A percentile compares a stretch with the other conserved stretches of the same genome.
Conservation (phyloP, 164 flowering plant species). For the Litsea cubeba region DNA sequence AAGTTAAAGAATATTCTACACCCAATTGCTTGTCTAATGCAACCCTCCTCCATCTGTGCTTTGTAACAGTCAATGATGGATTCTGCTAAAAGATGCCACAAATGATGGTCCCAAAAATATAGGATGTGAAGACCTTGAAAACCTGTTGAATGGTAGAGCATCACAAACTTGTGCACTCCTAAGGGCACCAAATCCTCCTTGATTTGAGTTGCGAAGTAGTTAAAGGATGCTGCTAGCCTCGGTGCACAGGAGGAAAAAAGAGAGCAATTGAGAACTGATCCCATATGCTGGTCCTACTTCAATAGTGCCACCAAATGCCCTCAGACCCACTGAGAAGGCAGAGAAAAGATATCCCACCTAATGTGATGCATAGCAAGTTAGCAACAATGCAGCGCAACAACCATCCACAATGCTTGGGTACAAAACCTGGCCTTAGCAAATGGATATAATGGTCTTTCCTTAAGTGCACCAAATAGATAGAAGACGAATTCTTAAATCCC, state of each 20-base stretch:
- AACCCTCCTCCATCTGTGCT: too few relatives aligned
- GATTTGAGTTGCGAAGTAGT: not conserved
- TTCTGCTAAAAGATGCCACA: not conserved
- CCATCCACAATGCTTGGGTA: not conserved
- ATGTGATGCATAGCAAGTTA: not conserved
- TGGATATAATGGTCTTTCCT: not conserved
- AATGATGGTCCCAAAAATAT: not conserved
- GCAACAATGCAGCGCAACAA: not conserved
- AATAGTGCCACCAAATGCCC: not conserved
- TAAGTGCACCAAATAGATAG: not conserved
- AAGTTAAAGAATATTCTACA: too few relatives aligned
- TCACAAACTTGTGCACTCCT: too few relatives aligned
- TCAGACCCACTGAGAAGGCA: not conserved
- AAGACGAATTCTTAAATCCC: not conserved
- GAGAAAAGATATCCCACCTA: not conserved
- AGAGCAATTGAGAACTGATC: not conserved
- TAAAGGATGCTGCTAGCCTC: not conserved
- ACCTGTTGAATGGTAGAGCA: too few relatives aligned
- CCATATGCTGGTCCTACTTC: not conserved
- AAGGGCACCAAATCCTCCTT: too few relatives aligned
- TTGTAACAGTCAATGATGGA: too few relatives aligned
- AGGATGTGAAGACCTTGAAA: too few relatives aligned
- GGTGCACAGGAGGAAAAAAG: not conserved
- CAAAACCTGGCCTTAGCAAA: not conserved
- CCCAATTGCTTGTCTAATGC: too few relatives aligned